Evolutionary conservation across 2,329 filamentous ascomycete species (phyloP).

Genomic region (Calonectria pseudoturangicola): DNA sequence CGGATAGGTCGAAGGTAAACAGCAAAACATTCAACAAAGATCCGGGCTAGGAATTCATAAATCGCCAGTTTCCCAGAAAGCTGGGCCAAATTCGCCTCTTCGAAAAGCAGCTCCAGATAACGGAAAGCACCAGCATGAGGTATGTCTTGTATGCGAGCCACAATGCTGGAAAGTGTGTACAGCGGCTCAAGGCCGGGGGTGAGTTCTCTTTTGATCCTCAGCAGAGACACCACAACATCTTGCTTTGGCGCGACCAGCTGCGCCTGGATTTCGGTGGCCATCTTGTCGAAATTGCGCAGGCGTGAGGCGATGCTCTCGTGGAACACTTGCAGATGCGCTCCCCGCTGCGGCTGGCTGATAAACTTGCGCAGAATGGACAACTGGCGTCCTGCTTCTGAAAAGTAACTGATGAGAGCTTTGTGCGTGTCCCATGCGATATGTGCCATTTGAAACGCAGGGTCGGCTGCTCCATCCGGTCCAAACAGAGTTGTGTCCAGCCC

Average conservation of each 20-base stretch:
- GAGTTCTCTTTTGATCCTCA: conserved; percentile 77
- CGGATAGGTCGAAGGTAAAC: conserved; percentile 88
- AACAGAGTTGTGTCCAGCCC: conserved; percentile 87
- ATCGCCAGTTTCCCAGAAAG: conserved; percentile 77
- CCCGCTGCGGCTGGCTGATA: conserved; percentile 64
- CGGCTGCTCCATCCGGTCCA: conserved; percentile 62
- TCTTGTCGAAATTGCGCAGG: conserved; percentile 74
- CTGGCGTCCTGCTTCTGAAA: conserved; percentile 68
- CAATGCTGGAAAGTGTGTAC: conserved; percentile 75
- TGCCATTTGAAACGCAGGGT: conserved; percentile 66
- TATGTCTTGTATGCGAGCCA: conserved; percentile 73
- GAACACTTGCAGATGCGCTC: conserved; percentile 82
- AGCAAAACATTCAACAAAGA: conserved; percentile 89
- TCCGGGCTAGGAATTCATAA: conserved; percentile 78
- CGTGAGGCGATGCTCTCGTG: conserved; percentile 76
- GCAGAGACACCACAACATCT: conserved; percentile 79
- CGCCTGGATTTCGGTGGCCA: conserved; percentile 76
- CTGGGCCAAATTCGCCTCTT: conserved; percentile 81
- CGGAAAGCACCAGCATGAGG: conserved; percentile 75
- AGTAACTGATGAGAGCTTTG: conserved; percentile 67
- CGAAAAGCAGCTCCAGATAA: conserved; percentile 87
- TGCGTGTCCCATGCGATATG: conserved; percentile 71
- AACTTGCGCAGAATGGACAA: conserved; percentile 69
- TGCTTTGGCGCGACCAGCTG: conserved; percentile 72
- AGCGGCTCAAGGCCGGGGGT: conserved; percentile 72